phyloP scores from a whole-genome alignment of 345 rosid species.

The Citrus sp. region DNA sequence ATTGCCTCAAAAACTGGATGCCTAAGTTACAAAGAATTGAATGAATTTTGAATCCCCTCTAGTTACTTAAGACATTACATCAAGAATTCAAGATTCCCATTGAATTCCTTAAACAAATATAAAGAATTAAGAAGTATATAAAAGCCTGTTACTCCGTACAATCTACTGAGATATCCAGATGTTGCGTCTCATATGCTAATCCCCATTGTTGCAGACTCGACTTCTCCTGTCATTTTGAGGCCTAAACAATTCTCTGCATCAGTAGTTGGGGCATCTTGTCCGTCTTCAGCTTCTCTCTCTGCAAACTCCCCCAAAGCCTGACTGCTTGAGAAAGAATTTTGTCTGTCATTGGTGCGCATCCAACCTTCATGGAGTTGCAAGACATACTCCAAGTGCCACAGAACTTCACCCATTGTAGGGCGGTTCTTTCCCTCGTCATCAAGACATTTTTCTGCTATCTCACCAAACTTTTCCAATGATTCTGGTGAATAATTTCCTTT shows the following conservation, averaged over 20 bases:
- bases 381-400: slow-evolving; percentile 90
- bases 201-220: background rate
- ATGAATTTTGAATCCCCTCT: background rate
- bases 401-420: slow-evolving; percentile 86
- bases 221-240: slow-evolving; percentile 7
- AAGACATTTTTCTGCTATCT: slow-evolving; percentile 90
- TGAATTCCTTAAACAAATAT: slow-evolving; percentile 18
- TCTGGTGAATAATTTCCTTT: slow-evolving; percentile 48
- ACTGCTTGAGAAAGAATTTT: slow-evolving; percentile 40
- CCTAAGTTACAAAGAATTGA: background rate
- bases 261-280: background rate
- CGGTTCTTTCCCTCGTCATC: slow-evolving; percentile 79
- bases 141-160: background rate
- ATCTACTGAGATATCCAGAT: background rate
- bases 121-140: slow-evolving; percentile 20
- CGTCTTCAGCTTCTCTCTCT: slow-evolving; percentile 18
- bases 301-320: slow-evolving; percentile 28
- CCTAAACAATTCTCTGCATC: slow-evolving; percentile 13
- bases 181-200: background rate
- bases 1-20: background rate
- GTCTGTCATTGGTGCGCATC: slow-evolving; percentile 36
- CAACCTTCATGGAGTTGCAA: slow-evolving; percentile 83
- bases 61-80: background rate
- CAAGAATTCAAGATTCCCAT: slow-evolving; percentile 5
- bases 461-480: slow-evolving; percentile 76